Conservation (phyloP, 2,329 filamentous ascomycete genomes). For the Scopulariopsis brevicaulis region DNA sequence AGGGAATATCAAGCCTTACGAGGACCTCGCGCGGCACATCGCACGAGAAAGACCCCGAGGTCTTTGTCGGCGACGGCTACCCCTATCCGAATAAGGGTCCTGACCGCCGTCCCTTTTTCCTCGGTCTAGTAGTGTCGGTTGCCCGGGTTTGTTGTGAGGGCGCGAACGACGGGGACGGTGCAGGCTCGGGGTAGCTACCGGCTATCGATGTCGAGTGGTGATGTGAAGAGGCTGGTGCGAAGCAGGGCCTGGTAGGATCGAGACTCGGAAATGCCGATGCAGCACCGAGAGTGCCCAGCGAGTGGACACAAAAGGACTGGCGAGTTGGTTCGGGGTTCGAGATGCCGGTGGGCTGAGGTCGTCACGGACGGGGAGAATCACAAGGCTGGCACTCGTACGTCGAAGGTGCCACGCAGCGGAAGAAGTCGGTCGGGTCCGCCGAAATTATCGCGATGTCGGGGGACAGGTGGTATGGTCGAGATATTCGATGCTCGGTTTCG, state of each 20-base stretch:
- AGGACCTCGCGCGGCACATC: slow-evolving; percentile 32
- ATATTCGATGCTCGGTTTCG: neutral
- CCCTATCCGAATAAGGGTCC: neutral
- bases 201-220: neutral
- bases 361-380: neutral
- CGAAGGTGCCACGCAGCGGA: too few relatives aligned
- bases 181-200: neutral
- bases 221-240: neutral
- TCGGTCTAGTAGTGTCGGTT: neutral
- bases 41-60: slow-evolving; percentile 20
- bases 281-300: neutral
- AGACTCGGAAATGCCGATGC: neutral
- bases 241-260: neutral
- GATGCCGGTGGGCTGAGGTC: neutral
- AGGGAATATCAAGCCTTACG: slow-evolving; percentile 17
- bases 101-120: neutral
- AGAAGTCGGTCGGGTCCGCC: too few relatives aligned
- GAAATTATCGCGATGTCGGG: neutral
- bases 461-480: neutral
- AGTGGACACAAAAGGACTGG: neutral
- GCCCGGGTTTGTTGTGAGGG: neutral
- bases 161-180: neutral
- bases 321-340: neutral
- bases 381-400: neutral
- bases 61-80: slow-evolving; percentile 5